Evolutionary conservation across 495 filamentous ascomycete species (phyloP).

Genomic region (Podospora pseudocomata): DNA sequence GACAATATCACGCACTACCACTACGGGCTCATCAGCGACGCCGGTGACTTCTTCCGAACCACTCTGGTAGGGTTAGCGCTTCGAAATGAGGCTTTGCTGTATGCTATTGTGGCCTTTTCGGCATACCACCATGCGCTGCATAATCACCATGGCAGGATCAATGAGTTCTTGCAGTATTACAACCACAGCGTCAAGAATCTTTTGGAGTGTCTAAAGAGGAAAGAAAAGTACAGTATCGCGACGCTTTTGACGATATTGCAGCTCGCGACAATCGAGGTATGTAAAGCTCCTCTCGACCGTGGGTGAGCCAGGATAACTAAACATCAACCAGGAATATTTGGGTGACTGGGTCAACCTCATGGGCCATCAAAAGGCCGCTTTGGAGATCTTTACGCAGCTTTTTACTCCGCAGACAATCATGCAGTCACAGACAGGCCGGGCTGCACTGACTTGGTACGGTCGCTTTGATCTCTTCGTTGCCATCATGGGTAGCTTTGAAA

Average conservation of each 20-base stretch:
- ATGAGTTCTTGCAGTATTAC: conserved; percentile 84
- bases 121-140: conserved; percentile 79
- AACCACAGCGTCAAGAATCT: conserved; percentile 78
- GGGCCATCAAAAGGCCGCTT: conserved; percentile 87
- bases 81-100: conserved; percentile 75
- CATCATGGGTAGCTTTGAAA: conserved; percentile 74
- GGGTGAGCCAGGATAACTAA: not conserved
- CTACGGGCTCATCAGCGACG: conserved; percentile 69
- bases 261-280: conserved; percentile 89
- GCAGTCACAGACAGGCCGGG: conserved; percentile 61
- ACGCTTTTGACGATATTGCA: conserved; percentile 87
- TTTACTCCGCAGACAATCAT: conserved; percentile 75
- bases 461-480: conserved; percentile 84
- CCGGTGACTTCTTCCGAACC: conserved; percentile 66
- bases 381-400: conserved; percentile 71
- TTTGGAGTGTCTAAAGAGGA: conserved; percentile 63
- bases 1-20: conserved; percentile 73
- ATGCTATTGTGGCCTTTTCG: conserved; percentile 86
- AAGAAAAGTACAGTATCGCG: conserved; percentile 65
- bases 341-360: conserved; percentile 92
- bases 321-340: conserved; percentile 69
- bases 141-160: conserved; percentile 64
- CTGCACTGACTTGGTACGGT: conserved; percentile 80
- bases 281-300: conserved; percentile 11
- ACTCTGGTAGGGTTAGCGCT: conserved; percentile 68